These are phyloP conservation scores for Fusarium drepaniforme DNA, from an alignment of 2,329 filamentous ascomycete genomes.

Conservation along the genomic window DNA sequence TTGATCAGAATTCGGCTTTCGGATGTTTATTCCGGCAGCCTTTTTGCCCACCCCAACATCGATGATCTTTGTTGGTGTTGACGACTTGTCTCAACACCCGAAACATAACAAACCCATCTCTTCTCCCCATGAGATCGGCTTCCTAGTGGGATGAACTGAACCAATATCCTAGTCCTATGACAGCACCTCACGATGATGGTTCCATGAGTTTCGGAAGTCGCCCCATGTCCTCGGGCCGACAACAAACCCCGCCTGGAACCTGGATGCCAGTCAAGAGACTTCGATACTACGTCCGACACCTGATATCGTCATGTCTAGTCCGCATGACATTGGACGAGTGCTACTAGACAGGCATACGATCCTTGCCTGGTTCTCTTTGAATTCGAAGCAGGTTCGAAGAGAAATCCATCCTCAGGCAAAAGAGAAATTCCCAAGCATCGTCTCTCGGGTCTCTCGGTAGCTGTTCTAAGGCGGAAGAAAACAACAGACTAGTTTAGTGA, in stretches of 20 bases:
- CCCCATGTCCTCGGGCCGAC: slow-evolving; percentile 13
- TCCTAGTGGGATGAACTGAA: background rate
- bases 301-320: background rate
- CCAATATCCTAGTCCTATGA: background rate
- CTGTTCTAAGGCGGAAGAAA: background rate
- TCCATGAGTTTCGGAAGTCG: background rate
- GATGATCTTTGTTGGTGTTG: background rate
- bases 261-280: background rate
- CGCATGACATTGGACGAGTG: background rate
- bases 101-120: background rate
- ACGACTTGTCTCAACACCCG: background rate
- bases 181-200: background rate
- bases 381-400: background rate
- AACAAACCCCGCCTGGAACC: background rate
- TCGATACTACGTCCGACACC: background rate
- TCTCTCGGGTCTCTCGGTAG: background rate
- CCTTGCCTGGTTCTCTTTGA: too few species aligned
- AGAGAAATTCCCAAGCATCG: background rate
- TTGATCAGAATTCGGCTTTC: background rate
- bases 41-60: background rate
- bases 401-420: background rate
- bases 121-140: background rate
- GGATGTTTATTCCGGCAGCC: background rate
- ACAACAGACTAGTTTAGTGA: background rate
- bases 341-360: background rate